Percentiles rank a stretch among this genome's conserved stretches.
These are phyloP conservation scores for Phytophthora europaea DNA, from an alignment of 352 stramenopile species.

Conservation along the genomic window DNA sequence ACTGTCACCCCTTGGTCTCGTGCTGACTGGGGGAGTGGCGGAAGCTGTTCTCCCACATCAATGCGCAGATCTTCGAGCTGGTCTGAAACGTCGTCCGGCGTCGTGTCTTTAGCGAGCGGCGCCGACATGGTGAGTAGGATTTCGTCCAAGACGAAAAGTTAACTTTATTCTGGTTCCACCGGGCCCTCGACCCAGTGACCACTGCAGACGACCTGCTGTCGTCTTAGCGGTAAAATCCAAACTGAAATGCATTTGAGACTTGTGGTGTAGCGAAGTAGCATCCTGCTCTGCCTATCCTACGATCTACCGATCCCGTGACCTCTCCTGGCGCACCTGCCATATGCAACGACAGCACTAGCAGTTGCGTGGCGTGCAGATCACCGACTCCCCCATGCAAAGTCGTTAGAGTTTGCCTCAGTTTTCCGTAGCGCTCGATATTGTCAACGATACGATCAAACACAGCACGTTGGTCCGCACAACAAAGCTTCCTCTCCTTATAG, in stretches of 20 bases:
- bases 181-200: neutral
- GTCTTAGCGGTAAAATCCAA: constrained; percentile 1
- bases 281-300: constrained; percentile 2
- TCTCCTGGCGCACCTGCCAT: neutral
- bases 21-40: neutral
- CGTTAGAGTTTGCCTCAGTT: no score
- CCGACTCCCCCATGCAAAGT: no score
- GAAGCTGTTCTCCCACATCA: neutral
- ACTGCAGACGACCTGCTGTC: constrained; percentile 3
- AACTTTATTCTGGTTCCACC: constrained; percentile 3
- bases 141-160: neutral
- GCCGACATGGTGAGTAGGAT: neutral
- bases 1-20: neutral
- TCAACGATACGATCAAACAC: no score
- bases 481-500: no score
- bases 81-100: neutral
- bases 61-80: neutral
- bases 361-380: neutral
- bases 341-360: neutral
- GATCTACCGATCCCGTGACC: neutral
- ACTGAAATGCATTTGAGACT: constrained; percentile 1
- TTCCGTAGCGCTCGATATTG: no score
- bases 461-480: no score
- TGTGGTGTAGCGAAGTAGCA: neutral
- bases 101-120: neutral